Percentiles rank a stretch among this genome's conserved stretches.
These are phyloP conservation scores for Cichorium intybus DNA, from an alignment of 140 eudicot genomes.

Conservation along the genomic window DNA sequence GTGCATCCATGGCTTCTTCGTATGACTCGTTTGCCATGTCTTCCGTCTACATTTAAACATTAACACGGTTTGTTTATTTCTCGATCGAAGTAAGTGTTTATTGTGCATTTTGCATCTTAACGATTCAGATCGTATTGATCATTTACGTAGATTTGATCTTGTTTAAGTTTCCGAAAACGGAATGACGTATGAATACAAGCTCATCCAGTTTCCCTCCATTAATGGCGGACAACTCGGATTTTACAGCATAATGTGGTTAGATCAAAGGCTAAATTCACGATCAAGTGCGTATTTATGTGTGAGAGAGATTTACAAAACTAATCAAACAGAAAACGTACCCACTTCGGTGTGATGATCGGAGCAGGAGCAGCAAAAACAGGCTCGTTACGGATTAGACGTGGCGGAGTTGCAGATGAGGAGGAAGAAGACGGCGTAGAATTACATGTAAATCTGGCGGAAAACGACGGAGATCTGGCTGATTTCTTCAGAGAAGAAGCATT, in stretches of 20 bases:
- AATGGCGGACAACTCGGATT: slow-evolving; percentile 1
- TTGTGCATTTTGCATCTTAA: neutral
- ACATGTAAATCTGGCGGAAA: slow-evolving; percentile 45
- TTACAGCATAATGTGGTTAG: neutral
- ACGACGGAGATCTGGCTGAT: slow-evolving; percentile 36
- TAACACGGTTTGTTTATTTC: neutral
- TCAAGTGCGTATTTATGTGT: neutral
- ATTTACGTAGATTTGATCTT: neutral
- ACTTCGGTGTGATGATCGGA: slow-evolving; percentile 74
- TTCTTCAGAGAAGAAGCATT: slow-evolving; percentile 47
- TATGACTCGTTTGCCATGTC: slow-evolving; percentile 69
- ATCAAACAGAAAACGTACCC: slow-evolving; percentile 42
- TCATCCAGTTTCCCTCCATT: neutral
- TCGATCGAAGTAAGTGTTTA: neutral
- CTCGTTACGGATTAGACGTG: slow-evolving; percentile 74
- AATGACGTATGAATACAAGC: too few relatives aligned
- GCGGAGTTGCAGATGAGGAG: slow-evolving; percentile 36
- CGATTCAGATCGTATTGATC: neutral
- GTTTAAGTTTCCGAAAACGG: neutral
- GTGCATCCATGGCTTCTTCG: slow-evolving; percentile 78
- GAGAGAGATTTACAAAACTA: neutral
- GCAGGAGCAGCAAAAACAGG: slow-evolving; percentile 95
- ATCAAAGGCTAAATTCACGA: neutral
- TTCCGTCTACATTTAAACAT: slow-evolving; percentile 58
- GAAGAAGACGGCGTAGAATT: slow-evolving; percentile 39